Percentiles rank a stretch among this genome's conserved stretches.
These are phyloP conservation scores for Aspergillus nomiae DNA, from an alignment of 2,329 filamentous ascomycete genomes.

Conservation along the genomic window DNA sequence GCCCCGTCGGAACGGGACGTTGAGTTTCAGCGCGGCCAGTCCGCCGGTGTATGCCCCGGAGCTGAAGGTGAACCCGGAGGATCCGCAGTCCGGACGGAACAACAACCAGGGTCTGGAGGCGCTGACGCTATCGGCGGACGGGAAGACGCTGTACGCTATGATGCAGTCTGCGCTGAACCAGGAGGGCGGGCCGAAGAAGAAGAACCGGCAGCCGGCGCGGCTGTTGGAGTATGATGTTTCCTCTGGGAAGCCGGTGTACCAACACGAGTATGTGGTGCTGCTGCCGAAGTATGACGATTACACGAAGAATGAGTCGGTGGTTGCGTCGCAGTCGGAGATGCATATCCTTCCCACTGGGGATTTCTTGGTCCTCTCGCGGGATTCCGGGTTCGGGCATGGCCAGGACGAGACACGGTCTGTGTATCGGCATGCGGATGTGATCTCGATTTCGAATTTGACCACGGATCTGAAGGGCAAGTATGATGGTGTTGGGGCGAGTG, in stretches of 20 bases:
- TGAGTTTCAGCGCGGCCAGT: conserved; percentile 65
- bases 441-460: conserved; percentile 60
- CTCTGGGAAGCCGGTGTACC: conserved; percentile 47
- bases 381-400: conserved; percentile 63
- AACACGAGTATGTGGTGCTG: conserved; percentile 66
- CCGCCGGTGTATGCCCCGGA: conserved; percentile 62
- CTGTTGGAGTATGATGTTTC: conserved; percentile 66
- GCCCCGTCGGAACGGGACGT: conserved; percentile 62
- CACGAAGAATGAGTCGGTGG: conserved; percentile 51
- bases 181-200: conserved; percentile 60
- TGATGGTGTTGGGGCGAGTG: conserved; percentile 42
- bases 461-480: conserved; percentile 61
- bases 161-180: conserved; percentile 67
- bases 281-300: conserved; percentile 62
- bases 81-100: conserved; percentile 63
- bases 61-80: conserved; percentile 53
- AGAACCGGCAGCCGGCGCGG: conserved; percentile 59
- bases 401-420: conserved; percentile 54
- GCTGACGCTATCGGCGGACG: conserved; percentile 63
- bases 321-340: conserved; percentile 70
- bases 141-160: conserved; percentile 65
- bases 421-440: conserved; percentile 70
- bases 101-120: conserved; percentile 80
- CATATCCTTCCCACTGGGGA: conserved; percentile 64
- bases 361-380: conserved; percentile 68